Base-by-base conservation (phyloP, 768 basidiomycete species). In the Lentinula detonsa region DNA sequence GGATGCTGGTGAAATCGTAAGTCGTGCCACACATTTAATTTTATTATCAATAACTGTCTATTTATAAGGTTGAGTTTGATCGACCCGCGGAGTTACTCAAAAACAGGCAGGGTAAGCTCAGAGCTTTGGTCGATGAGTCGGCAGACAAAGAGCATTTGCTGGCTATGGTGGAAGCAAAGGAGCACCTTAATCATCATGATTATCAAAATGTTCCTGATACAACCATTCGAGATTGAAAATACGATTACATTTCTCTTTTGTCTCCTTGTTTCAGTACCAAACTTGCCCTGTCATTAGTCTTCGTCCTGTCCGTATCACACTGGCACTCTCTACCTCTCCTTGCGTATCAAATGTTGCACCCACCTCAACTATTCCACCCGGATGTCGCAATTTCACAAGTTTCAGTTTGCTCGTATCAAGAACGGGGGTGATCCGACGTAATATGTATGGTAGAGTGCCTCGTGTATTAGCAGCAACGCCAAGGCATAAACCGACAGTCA, bases 401-500 rank as follows among this genome's bases (percentile, higher is more conserved):
- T 53, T 54, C 4, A 28, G 34, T 40, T 60, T 62, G 54, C 56
- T 63, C 49, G 37, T 63, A 40, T 31, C 65, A 64, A 9, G 61
- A 58, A n/a, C 68, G 63, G 23, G 68, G 66, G 16, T 69, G 65
- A 7, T 37, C 42, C 73, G 73, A 16, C 81, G 74, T 55, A 83
- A 79, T 13, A 79, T 72, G 78, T 81, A 83, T 9, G 81, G 80
- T 11, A 88, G 65, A 0, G 88, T 85, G 0, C 76, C 79, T n/a
- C 76, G 63, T 9, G 85, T 71, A 49, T 78, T 77, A 3, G 84
- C 75, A 0, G 87, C 86, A 16, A 88, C 86, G 0, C 87, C 88
- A 6, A 87, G 77, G 65, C 87, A 85, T 35, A 89, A 74, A 0
- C 83, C 87, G 3, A 91, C 83, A 0, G 87, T 90, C 84, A 90